Conservation (phyloP, 192 early-diverging fungal species). For the Backusella tuberculispora region DNA sequence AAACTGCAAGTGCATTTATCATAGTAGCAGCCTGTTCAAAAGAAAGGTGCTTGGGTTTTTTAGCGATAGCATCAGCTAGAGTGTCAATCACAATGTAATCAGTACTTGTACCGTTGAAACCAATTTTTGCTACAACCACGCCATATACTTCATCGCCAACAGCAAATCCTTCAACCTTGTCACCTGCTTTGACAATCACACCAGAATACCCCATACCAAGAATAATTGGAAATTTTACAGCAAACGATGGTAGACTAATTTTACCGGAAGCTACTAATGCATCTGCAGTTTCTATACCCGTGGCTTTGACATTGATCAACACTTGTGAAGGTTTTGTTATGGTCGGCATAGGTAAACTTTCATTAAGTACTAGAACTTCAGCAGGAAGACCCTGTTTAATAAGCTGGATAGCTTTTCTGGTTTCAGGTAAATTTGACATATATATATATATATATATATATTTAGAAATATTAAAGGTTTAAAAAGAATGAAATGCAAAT, state of each 20-base stretch:
- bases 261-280: conserved; percentile 23
- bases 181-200: conserved; percentile 23
- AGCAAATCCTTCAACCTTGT: conserved; percentile 24
- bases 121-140: background rate
- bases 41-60: conserved; percentile 27
- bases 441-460: too few species aligned
- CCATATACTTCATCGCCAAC: conserved; percentile 39
- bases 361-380: conserved; percentile 9
- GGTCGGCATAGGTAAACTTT: conserved; percentile 8
- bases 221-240: conserved; percentile 1
- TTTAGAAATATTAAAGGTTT: too few species aligned
- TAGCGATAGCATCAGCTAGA: background rate
- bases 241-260: background rate
- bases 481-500: too few species aligned
- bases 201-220: conserved; percentile 33
- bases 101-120: conserved; percentile 26
- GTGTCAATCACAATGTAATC: conserved; percentile 29
- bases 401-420: conserved; percentile 26
- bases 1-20: conserved; percentile 25
- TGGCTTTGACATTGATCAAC: conserved; percentile 21
- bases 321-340: conserved; percentile 16
- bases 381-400: conserved; percentile 14
- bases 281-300: conserved; percentile 39
- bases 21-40: conserved; percentile 26
- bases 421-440: conserved; percentile 21